These are phyloP conservation scores for Cryoendolithus antarcticus DNA, from an alignment of 2,329 filamentous ascomycete species.

Conservation along the genomic window DNA sequence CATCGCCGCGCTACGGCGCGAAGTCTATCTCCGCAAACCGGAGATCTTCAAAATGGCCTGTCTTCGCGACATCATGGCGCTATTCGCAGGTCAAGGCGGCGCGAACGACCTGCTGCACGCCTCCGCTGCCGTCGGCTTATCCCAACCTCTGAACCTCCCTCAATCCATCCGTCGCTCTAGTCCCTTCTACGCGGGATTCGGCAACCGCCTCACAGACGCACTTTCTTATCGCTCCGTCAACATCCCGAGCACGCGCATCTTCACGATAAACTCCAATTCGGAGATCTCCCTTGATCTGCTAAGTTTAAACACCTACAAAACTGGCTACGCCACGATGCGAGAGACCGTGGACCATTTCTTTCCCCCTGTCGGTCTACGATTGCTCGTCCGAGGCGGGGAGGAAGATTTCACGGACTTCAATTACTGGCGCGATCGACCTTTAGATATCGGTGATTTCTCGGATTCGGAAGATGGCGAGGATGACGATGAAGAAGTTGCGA, in stretches of 20 bases:
- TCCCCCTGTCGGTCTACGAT: slow-evolving; percentile 70
- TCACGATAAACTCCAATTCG: slow-evolving; percentile 96
- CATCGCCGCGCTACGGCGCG: slow-evolving; percentile 80
- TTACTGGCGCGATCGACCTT: slow-evolving; percentile 80
- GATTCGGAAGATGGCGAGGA: slow-evolving; percentile 51
- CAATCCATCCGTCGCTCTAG: slow-evolving; percentile 15
- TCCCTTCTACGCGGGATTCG: slow-evolving; percentile 94
- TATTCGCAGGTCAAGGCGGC: slow-evolving; percentile 48
- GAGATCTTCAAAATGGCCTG: slow-evolving; percentile 99
- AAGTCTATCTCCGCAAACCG: slow-evolving; percentile 89
- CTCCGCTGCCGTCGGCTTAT: slow-evolving; percentile 14
- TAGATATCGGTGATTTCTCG: slow-evolving; percentile 80
- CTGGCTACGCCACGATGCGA: slow-evolving; percentile 92
- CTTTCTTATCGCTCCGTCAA: slow-evolving; percentile 93
- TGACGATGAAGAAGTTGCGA: slow-evolving; percentile 20
- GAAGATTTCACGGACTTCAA: slow-evolving; percentile 96
- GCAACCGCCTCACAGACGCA: slow-evolving; percentile 90
- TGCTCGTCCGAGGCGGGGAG: slow-evolving; percentile 75
- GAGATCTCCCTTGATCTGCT: slow-evolving; percentile 87
- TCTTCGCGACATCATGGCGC: slow-evolving; percentile 77
- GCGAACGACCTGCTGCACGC: slow-evolving; percentile 16
- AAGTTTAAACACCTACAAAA: slow-evolving; percentile 86
- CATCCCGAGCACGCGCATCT: slow-evolving; percentile 86
- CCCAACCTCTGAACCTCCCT: slow-evolving; percentile 6
- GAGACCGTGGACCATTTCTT: slow-evolving; percentile 98